phyloP scores from a whole-genome alignment of 2,329 filamentous ascomycete genomes.

The Phaeosphaeria sp. region DNA sequence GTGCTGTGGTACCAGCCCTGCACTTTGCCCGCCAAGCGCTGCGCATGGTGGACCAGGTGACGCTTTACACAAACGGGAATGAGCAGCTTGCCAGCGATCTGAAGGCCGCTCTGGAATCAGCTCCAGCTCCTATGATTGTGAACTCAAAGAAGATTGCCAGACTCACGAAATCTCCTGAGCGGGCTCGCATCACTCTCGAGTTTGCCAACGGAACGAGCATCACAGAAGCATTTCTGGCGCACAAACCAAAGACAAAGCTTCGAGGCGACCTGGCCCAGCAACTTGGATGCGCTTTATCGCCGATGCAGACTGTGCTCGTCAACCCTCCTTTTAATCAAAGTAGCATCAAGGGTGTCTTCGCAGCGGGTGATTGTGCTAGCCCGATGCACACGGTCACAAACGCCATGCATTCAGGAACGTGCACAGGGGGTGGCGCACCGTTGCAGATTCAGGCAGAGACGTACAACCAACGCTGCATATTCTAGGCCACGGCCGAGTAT shows the following conservation, averaged over 20 bases:
- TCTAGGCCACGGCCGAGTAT: neutral
- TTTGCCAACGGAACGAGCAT: neutral
- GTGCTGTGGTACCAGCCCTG: neutral
- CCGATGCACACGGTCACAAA: neutral
- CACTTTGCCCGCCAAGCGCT: neutral
- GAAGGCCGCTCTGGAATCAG: neutral
- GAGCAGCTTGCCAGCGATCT: neutral
- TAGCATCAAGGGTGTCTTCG: neutral
- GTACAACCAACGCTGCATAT: neutral
- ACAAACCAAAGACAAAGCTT: neutral
- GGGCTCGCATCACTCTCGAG: neutral
- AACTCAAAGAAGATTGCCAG: constrained; percentile 1
- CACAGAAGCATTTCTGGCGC: neutral
- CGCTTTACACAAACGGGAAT: neutral
- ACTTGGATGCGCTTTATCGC: neutral
- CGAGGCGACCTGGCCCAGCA: neutral
- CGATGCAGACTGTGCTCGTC: neutral
- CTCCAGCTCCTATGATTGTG: neutral
- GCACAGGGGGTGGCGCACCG: neutral
- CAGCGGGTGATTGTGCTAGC: neutral
- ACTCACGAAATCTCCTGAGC: neutral
- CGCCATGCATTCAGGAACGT: neutral
- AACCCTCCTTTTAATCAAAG: neutral
- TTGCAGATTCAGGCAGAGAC: neutral
- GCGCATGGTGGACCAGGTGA: neutral